phyloP scores from a whole-genome alignment of 352 stramenopile genomes.

The Discostella stelligera region DNA sequence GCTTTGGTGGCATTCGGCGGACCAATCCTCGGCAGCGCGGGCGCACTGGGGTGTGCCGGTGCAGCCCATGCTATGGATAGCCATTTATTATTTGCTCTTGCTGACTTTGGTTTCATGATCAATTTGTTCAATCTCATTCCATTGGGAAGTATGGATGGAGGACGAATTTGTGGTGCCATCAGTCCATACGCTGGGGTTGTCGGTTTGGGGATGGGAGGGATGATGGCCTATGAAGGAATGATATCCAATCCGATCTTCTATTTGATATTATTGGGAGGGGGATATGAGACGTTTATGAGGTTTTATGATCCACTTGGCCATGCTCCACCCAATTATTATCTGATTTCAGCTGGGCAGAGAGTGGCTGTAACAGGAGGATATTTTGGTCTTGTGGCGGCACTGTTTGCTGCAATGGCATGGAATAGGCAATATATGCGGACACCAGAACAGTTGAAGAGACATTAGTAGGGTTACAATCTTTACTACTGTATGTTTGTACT shows the following conservation, averaged over 20 bases:
- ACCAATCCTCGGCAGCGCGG: constrained; percentile 74
- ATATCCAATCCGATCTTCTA: constrained; percentile 83
- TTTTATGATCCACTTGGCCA: constrained; percentile 66
- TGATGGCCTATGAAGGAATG: constrained; percentile 61
- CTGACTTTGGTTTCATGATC: constrained; percentile 87
- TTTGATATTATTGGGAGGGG: constrained; percentile 79
- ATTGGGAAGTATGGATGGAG: constrained; percentile 84
- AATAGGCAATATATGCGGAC: constrained; percentile 81
- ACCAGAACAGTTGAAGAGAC: constrained; percentile 68
- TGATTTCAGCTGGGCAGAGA: constrained; percentile 65
- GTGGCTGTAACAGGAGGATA: constrained; percentile 76
- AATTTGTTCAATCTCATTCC: constrained; percentile 87
- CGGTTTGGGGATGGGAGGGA: constrained; percentile 68
- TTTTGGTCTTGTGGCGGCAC: constrained; percentile 71
- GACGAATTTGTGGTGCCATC: constrained; percentile 81
- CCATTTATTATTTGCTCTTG: constrained; percentile 81
- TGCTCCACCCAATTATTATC: constrained; percentile 77
- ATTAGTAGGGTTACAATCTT: constrained; percentile 10
- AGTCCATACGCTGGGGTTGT: constrained; percentile 71
- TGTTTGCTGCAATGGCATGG: constrained; percentile 79
- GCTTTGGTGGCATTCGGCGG: constrained; percentile 83
- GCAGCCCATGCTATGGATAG: constrained; percentile 71
- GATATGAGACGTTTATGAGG: constrained; percentile 77
- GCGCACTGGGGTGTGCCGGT: constrained; percentile 62
- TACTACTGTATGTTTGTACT: too few species aligned